Conservation (phyloP, 306 rosid species). For the Gillenia trifoliata region DNA sequence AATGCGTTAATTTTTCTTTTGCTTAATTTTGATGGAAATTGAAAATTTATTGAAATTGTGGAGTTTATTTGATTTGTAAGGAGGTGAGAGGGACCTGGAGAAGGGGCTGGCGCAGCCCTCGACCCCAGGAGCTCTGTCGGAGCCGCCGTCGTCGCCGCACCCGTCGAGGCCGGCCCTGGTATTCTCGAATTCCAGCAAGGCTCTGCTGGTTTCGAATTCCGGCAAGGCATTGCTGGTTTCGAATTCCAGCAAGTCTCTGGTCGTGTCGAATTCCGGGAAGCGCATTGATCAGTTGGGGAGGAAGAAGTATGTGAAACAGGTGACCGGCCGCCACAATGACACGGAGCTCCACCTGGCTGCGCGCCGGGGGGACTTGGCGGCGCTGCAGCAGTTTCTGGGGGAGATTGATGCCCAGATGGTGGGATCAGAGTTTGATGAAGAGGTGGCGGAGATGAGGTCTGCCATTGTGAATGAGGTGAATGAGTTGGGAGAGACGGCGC, state of each 20-base stretch:
- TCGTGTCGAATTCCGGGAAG: conserved; percentile 55
- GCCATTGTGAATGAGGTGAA: conserved; percentile 77
- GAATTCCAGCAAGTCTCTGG: conserved; percentile 24
- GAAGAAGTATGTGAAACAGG: conserved; percentile 81
- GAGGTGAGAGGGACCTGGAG: conserved; percentile 40
- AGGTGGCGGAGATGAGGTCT: conserved; percentile 56
- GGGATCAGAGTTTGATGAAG: conserved; percentile 67
- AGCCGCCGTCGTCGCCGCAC: conserved; percentile 41
- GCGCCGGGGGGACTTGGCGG: conserved; percentile 46
- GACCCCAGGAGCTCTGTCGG: conserved; percentile 26
- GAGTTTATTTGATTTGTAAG: background rate
- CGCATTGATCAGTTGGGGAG: conserved; percentile 40
- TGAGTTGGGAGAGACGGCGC: conserved; percentile 74
- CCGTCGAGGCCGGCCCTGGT: conserved; percentile 38
- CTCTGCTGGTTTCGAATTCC: conserved; percentile 50
- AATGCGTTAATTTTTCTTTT: background rate
- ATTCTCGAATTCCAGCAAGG: conserved; percentile 36
- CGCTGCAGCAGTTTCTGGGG: conserved; percentile 39
- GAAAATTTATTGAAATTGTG: too few species aligned
- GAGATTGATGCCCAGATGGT: conserved; percentile 70
- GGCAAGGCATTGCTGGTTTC: conserved; percentile 35
- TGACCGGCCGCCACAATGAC: conserved; percentile 78
- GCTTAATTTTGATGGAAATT: background rate
- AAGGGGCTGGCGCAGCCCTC: conserved; percentile 13
- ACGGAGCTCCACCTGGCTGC: conserved; percentile 87